Base-by-base conservation (phyloP, 371 early-diverging fungal genomes). In the Mucor saturninus region DNA sequence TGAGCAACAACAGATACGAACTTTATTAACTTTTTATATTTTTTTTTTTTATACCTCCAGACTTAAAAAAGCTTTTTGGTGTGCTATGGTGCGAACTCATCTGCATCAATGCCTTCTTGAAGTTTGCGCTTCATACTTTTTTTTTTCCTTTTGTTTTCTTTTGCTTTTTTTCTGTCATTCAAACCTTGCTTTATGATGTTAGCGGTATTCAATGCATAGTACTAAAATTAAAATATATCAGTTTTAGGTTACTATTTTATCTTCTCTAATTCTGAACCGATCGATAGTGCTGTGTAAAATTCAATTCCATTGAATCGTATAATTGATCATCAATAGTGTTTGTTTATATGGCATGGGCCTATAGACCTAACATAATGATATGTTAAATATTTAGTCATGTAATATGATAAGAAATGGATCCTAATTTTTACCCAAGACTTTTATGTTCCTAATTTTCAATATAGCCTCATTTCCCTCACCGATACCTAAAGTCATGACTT, bases 91-190 rank as follows among this genome's bases (percentile, higher is more conserved):
- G 61, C 15, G 6, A 10, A 43, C 28, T 54, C 39, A 31, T 60
- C 61, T 1, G 50, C 2, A 29, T 45, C 46, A 30, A 14, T 7
- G 1, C 30, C 59, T 40, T 59, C 59, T 59, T 51, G 31, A 8
- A 51, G 11, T 32, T 61, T 61, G 52, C 61, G 31, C 37, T 61
- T 61, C 61, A 61, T 61, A 4, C 61, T 54, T 61, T 61, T 61
- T 21, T 21, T 21, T 21, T 21, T n/a, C n/a, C 21, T 21, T 21
- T 21, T 21, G 21, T 1, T 21, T 21, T 21, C 21, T 37, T 37
- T 61, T 61, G 2, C 28, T 45, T 61, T 54, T 21, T 61, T 61
- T 35, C 54, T 53, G 35, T 61, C 59, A 50, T 59, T 59, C 2
- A 59, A 26, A 39, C 39, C 39, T n/a, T 37, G 50, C 40, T 59